phyloP scores from a whole-genome alignment of 805 yeast genomes.

The Zygosaccharomyces pseudorouxii region DNA sequence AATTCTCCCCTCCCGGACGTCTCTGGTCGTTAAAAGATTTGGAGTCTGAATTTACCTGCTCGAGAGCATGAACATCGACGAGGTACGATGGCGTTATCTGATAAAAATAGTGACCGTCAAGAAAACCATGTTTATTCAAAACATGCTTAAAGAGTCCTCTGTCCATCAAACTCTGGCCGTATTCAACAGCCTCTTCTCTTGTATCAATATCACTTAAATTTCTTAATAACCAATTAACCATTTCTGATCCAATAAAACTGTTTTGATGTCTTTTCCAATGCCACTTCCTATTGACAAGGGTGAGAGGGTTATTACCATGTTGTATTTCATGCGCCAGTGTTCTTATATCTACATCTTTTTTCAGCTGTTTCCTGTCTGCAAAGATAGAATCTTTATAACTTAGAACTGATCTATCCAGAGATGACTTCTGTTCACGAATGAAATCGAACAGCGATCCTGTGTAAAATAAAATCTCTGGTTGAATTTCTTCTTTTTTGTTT shows the following conservation, averaged over 20 bases:
- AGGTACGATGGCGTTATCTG: conserved; percentile 56
- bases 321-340: conserved; percentile 65
- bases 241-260: conserved; percentile 80
- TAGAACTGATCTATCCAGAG: conserved; percentile 32
- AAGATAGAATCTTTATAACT: conserved; percentile 38
- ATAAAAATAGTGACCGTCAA: conserved; percentile 93
- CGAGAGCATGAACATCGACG: conserved; percentile 18
- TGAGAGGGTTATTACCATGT: conserved; percentile 52
- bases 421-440: conserved; percentile 48
- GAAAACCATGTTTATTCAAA: conserved; percentile 71
- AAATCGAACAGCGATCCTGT: conserved; percentile 78
- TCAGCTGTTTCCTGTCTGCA: conserved; percentile 36
- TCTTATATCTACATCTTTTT: conserved; percentile 45
- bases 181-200: conserved; percentile 76
- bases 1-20: conserved; percentile 6
- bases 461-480: conserved; percentile 77
- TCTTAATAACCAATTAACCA: conserved; percentile 80
- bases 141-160: conserved; percentile 75
- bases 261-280: conserved; percentile 74
- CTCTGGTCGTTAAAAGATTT: conserved; percentile 4
- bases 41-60: conserved; percentile 12
- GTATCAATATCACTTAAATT: conserved; percentile 74
- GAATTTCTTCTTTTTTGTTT: conserved; percentile 43
- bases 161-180: conserved; percentile 74
- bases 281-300: conserved; percentile 80